Evolutionary conservation across 805 yeast genomes (phyloP).

Genomic region (Wickerhamiella qilinensis): DNA sequence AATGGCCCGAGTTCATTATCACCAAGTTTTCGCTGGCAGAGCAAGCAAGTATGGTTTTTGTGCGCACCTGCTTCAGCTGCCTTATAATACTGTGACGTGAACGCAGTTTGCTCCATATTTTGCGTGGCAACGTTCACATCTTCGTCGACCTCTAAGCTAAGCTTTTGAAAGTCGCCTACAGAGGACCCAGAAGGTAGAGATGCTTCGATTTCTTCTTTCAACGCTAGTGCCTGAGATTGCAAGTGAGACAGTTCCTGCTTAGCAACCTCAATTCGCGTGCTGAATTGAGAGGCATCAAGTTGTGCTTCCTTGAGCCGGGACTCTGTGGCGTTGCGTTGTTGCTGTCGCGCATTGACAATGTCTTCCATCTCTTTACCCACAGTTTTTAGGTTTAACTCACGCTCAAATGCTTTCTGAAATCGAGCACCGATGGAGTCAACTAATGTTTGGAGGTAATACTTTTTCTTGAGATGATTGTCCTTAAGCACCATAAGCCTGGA

Average conservation of each 20-base stretch:
- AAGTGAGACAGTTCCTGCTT: background rate
- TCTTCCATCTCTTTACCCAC: background rate
- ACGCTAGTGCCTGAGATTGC: background rate
- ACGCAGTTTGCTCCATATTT: slow-evolving; percentile 49
- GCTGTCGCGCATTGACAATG: background rate
- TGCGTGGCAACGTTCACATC: slow-evolving; percentile 46
- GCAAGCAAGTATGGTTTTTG: slow-evolving; percentile 40
- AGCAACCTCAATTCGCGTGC: slow-evolving; percentile 5
- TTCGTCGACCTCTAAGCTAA: slow-evolving; percentile 32
- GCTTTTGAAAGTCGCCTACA: slow-evolving; percentile 25
- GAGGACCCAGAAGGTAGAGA: background rate
- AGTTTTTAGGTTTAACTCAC: background rate
- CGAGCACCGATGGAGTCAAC: background rate
- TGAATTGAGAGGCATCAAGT: too few species aligned
- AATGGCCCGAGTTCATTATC: slow-evolving; percentile 15
- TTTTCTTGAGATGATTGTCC: slow-evolving; percentile 5
- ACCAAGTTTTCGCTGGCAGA: slow-evolving; percentile 57
- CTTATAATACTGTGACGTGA: slow-evolving; percentile 51
- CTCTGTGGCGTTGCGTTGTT: background rate
- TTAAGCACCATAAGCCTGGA: slow-evolving; percentile 7
- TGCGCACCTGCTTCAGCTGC: slow-evolving; percentile 54
- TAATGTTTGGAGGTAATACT: background rate
- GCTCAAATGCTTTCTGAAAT: background rate
- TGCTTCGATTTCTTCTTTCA: background rate
- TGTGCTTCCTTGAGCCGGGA: background rate